Evolutionary conservation across 768 basidiomycete genomes (phyloP), one percentile per base, ranked within the genome.

Genomic region (Phanerodontia chrysosporium): DNA sequence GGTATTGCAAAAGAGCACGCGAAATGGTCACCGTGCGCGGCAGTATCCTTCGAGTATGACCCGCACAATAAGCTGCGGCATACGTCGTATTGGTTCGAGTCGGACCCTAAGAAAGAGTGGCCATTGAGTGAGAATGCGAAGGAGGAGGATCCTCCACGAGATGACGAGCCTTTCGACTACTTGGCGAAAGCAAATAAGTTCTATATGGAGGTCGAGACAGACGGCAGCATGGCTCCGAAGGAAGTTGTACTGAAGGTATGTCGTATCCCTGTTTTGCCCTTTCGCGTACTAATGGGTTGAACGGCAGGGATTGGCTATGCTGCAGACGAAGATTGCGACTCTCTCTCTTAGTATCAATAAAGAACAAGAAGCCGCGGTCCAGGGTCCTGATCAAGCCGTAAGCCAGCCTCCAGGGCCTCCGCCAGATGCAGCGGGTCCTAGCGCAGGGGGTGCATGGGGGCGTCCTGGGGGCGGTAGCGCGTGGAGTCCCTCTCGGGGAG

Each of bases 1-100:
- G 96, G 96, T 44, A 88, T 97, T 60, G 94, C 96, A 3, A 98
- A 98, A 78, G 94, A 97, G 71, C 97, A 99, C 69, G 95, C 97
- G 13, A 99, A 99, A 75, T 99, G 96, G 93, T 96, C 94, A 0
- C 96, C 97, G 13, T 91, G 95, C 60, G 90, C 94, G 1, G 94
- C 97, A 8, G 87, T 99, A 18, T 85, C 88, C 8, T 98, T 96
- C 64, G 97, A 99, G 75, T 99, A 99, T 63, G 97, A 99, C 73
- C 97, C 97, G 13, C 83, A 98, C 78, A 99, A 99, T 76, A 94
- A 94, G 72, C 79, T 99, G 30, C 85, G 95, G 55, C 97, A 99
- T 74, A 98, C 97, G 2, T 85, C 89, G 2, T 85, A 97, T 72
- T 98, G 97, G 97, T 92, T 80, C 69, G 97, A 99, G 73, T 80